Conservation (phyloP, 768 basidiomycete species). For the Lepiota brunneoincarnata region DNA sequence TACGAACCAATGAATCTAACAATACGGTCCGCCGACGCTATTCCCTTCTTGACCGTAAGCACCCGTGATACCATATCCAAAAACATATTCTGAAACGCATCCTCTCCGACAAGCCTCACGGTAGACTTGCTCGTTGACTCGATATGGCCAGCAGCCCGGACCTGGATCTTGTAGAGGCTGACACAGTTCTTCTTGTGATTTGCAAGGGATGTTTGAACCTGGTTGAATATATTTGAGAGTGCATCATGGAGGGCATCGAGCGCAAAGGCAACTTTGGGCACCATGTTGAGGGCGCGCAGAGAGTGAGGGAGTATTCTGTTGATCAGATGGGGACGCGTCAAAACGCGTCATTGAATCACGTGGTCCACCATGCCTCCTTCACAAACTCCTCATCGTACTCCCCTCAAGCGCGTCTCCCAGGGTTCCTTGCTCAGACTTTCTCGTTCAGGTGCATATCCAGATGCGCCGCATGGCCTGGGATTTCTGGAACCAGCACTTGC, state of each 20-base stretch:
- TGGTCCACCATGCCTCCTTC: slow-evolving; percentile 19
- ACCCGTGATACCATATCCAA: slow-evolving; percentile 71
- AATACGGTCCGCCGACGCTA: slow-evolving; percentile 72
- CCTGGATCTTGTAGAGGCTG: slow-evolving; percentile 80
- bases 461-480: slow-evolving; percentile 80
- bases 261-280: slow-evolving; percentile 14
- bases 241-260: slow-evolving; percentile 33
- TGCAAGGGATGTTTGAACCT: slow-evolving; percentile 74
- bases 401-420: slow-evolving; percentile 86
- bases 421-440: slow-evolving; percentile 87
- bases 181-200: slow-evolving; percentile 95
- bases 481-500: slow-evolving; percentile 83
- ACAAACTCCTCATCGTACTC: slow-evolving; percentile 69
- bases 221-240: slow-evolving; percentile 58
- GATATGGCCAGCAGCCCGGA: slow-evolving; percentile 54
- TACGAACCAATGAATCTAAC: slow-evolving; percentile 88
- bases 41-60: slow-evolving; percentile 84
- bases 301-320: neutral
- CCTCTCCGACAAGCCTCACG: slow-evolving; percentile 70
- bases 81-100: slow-evolving; percentile 73
- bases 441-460: slow-evolving; percentile 65
- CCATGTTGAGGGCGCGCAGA: slow-evolving; percentile 7
- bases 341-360: slow-evolving; percentile 10
- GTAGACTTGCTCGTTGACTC: slow-evolving; percentile 42
- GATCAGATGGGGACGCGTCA: slow-evolving; percentile 7